A percentile compares a stretch with the other conserved stretches of the same genome.
These are phyloP conservation scores for Yamadazyma atmosphaerica DNA, from an alignment of 1,139 yeast genomes.

Conservation along the genomic window DNA sequence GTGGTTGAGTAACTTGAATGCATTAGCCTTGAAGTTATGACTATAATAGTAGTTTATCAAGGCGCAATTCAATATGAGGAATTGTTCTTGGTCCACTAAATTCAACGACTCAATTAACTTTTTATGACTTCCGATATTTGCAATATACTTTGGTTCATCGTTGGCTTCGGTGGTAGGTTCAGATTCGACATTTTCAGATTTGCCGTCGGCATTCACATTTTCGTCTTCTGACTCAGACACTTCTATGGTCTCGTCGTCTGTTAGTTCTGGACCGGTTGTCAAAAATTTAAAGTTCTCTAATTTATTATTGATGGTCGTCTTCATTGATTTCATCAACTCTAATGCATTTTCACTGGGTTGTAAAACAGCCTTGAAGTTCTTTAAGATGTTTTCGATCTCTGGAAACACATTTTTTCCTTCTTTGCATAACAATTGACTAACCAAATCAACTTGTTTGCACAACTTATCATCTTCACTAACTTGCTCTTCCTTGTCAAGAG, in stretches of 20 bases:
- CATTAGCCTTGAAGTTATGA: slow-evolving; percentile 19
- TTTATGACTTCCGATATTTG: slow-evolving; percentile 3
- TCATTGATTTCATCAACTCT: slow-evolving; percentile 22
- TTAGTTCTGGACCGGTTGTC: slow-evolving; percentile 28
- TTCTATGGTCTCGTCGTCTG: slow-evolving; percentile 30
- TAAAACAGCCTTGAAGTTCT: slow-evolving; percentile 33
- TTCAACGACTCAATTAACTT: slow-evolving; percentile 31
- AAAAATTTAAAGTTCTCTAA: slow-evolving; percentile 22
- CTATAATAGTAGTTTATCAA: slow-evolving; percentile 27
- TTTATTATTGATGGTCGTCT: slow-evolving; percentile 21
- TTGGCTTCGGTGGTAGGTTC: slow-evolving; percentile 1
- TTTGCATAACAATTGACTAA: slow-evolving; percentile 21
- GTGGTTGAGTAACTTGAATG: slow-evolving; percentile 25
- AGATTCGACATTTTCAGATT: slow-evolving; percentile 12
- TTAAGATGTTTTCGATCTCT: slow-evolving; percentile 21
- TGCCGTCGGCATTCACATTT: slow-evolving; percentile 15
- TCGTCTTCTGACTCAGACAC: slow-evolving; percentile 13
- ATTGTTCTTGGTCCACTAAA: slow-evolving; percentile 37
- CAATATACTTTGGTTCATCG: neutral
- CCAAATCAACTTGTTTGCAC: slow-evolving; percentile 22
- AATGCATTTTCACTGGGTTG: slow-evolving; percentile 23
- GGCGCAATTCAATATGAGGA: slow-evolving; percentile 30
- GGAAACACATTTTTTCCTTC: neutral
- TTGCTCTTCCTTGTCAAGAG: slow-evolving; percentile 16
- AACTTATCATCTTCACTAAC: slow-evolving; percentile 18